Conservation (phyloP, 1,284 basidiomycete species). For the Trametes sp. region DNA sequence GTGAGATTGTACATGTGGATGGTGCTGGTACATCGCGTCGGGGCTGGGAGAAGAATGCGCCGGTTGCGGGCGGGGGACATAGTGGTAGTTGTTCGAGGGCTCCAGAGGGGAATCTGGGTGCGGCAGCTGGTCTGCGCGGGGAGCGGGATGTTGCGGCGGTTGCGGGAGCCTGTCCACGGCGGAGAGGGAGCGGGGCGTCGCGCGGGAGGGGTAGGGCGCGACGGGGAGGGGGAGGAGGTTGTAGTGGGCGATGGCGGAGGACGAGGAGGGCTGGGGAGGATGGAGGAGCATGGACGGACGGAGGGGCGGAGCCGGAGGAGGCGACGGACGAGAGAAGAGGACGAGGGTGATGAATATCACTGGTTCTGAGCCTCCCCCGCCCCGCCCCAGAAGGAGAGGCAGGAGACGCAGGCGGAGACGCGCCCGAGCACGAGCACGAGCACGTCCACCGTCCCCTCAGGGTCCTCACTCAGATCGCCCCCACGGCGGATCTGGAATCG, state of each 20-base stretch:
- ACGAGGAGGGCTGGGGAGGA: constrained; percentile 26
- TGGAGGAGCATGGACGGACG: constrained; percentile 35
- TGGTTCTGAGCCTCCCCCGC: constrained; percentile 7
- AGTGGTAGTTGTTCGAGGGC: constrained; percentile 24
- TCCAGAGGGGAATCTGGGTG: constrained; percentile 27
- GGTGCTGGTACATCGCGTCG: constrained; percentile 28
- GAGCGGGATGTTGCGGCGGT: constrained; percentile 13
- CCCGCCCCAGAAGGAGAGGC: constrained; percentile 2
- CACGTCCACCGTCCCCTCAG: constrained; percentile 17
- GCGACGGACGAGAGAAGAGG: constrained; percentile 23
- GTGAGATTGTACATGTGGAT: constrained; percentile 20
- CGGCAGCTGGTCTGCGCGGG: constrained; percentile 10
- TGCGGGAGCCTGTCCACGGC: constrained; percentile 29
- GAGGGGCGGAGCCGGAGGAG: constrained; percentile 21
- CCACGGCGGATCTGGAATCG: constrained; percentile 27
- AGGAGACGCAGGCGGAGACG: too few relatives aligned
- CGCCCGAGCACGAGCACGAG: not conserved
- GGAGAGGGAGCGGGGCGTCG: constrained; percentile 27
- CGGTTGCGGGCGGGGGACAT: constrained; percentile 32
- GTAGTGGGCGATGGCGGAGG: constrained; percentile 28
- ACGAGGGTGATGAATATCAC: constrained; percentile 22
- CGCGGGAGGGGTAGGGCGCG: constrained; percentile 17
- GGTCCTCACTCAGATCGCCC: constrained; percentile 32
- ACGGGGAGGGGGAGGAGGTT: constrained; percentile 23
- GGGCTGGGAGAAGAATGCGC: constrained; percentile 25